Conservation (phyloP, 192 early-diverging fungal species). For the Borealophlyctis nickersoniae region DNA sequence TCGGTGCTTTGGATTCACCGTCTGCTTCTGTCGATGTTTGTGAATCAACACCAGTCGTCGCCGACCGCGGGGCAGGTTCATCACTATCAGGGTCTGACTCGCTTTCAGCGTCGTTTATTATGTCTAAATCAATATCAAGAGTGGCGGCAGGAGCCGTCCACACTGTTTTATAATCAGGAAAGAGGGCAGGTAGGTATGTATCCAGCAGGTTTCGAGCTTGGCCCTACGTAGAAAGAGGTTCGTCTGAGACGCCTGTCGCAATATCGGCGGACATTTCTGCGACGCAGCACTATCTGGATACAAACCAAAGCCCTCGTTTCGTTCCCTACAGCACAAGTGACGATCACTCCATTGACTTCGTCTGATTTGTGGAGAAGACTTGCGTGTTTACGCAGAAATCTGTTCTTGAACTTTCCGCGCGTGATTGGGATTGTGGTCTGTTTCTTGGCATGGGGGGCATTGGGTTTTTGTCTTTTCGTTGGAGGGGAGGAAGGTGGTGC, state of each 20-base stretch:
- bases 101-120: constrained; percentile 4
- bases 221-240: constrained; percentile 5
- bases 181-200: constrained; percentile 14
- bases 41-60: neutral
- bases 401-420: constrained; percentile 28
- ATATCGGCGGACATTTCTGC: neutral
- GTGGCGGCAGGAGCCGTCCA: constrained; percentile 3
- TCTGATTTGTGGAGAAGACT: constrained; percentile 16
- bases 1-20: neutral
- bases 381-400: constrained; percentile 29
- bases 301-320: constrained; percentile 29
- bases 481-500: no score
- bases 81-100: neutral
- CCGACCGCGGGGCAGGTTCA: neutral
- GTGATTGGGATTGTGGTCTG: constrained; percentile 31
- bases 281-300: neutral
- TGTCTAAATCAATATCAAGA: constrained; percentile 28
- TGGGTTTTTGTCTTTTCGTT: no score
- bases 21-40: neutral
- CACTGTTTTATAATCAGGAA: constrained; percentile 22
- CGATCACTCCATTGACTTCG: constrained; percentile 17
- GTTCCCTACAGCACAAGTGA: constrained; percentile 21
- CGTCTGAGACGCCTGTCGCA: neutral
- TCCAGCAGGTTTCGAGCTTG: constrained; percentile 29
- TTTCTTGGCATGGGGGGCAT: no score